Percentiles rank a stretch among this genome's conserved stretches.
Evolutionary conservation across 2,329 filamentous ascomycete species (phyloP).

Genomic region (Penicillium nordicum): DNA sequence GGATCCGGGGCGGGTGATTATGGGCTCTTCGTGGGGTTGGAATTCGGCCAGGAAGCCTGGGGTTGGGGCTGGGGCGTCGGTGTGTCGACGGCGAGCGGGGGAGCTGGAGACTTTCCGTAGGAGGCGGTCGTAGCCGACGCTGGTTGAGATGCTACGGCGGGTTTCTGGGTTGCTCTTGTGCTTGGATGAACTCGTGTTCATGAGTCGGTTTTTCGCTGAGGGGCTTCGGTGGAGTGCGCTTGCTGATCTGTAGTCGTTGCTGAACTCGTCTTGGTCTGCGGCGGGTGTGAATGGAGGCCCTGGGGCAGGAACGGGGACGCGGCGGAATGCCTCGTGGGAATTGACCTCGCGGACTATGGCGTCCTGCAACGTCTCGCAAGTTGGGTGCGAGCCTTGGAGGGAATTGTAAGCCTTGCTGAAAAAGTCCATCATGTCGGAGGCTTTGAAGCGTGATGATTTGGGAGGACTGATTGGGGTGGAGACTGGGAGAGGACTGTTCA

Average conservation of each 20-base stretch:
- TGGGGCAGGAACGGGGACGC: slow-evolving; percentile 30
- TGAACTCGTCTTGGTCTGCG: slow-evolving; percentile 23
- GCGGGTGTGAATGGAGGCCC: slow-evolving; percentile 36
- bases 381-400: slow-evolving; percentile 32
- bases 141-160: slow-evolving; percentile 32
- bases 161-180: slow-evolving; percentile 27
- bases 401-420: slow-evolving; percentile 39
- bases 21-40: slow-evolving; percentile 5
- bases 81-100: slow-evolving; percentile 36
- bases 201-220: slow-evolving; percentile 31
- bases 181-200: slow-evolving; percentile 32
- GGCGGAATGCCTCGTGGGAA: slow-evolving; percentile 43
- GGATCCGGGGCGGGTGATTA: neutral
- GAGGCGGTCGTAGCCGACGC: slow-evolving; percentile 18
- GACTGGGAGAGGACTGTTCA: slow-evolving; percentile 39
- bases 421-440: slow-evolving; percentile 42
- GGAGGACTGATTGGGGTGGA: slow-evolving; percentile 23
- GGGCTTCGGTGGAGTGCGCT: slow-evolving; percentile 23
- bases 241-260: slow-evolving; percentile 6
- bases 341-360: slow-evolving; percentile 45
- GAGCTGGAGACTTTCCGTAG: slow-evolving; percentile 20
- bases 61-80: slow-evolving; percentile 39
- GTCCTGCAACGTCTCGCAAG: slow-evolving; percentile 43
- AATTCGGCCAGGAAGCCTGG: slow-evolving; percentile 28
- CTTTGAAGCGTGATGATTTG: slow-evolving; percentile 30